Evolutionary conservation across 2,329 filamentous ascomycete species (phyloP).

Genomic region (Pseudopithomyces chartarum): DNA sequence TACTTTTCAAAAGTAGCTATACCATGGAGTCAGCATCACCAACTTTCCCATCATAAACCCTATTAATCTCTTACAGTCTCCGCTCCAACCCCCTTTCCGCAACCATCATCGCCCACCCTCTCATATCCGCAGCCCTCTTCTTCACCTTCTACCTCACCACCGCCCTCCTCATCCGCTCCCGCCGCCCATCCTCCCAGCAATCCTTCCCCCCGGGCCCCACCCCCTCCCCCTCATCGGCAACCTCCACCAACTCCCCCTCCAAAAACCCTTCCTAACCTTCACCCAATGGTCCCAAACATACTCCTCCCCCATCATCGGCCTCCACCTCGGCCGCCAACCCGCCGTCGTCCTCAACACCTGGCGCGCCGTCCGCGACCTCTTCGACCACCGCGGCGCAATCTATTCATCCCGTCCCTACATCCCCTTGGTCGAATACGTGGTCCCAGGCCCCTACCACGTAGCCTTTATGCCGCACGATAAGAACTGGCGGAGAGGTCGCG

Average conservation of each 20-base stretch:
- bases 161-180: neutral
- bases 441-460: neutral
- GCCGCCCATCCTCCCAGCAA: neutral
- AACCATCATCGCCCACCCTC: neutral
- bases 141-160: neutral
- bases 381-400: constrained; percentile 57
- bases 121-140: neutral
- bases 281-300: constrained; percentile 5
- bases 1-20: neutral
- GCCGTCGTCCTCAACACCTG: constrained; percentile 56
- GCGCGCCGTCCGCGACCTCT: constrained; percentile 55
- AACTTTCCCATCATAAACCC: neutral
- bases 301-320: constrained; percentile 9
- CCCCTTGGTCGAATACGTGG: constrained; percentile 14
- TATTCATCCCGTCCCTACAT: constrained; percentile 55
- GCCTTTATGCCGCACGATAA: constrained; percentile 27
- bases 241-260: constrained; percentile 13
- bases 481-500: constrained; percentile 11
- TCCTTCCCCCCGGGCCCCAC: constrained; percentile 14
- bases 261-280: constrained; percentile 10
- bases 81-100: neutral
- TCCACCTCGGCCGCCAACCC: constrained; percentile 25
- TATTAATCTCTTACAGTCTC: neutral
- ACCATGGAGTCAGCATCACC: neutral
- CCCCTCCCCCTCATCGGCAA: constrained; percentile 18